Conservation (phyloP, 2,329 filamentous ascomycete species). For the Trichophaea hybrida region DNA sequence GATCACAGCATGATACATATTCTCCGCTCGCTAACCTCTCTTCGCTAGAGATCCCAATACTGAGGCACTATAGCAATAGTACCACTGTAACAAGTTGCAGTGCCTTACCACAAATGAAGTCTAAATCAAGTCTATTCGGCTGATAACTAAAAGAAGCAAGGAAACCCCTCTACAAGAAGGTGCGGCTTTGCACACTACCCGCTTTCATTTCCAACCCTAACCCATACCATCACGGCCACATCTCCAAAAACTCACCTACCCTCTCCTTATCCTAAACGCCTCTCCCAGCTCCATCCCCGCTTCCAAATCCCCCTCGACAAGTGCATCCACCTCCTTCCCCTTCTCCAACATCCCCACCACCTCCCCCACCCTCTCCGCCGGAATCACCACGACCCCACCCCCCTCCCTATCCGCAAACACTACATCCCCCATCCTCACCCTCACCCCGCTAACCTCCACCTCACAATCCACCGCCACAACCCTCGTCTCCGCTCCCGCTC, state of each 20-base stretch:
- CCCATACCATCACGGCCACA: neutral
- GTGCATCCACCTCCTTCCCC: constrained; percentile 38
- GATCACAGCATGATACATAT: too few relatives aligned
- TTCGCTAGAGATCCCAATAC: too few relatives aligned
- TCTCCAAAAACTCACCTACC: neutral
- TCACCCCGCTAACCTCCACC: constrained; percentile 31
- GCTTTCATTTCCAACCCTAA: too few relatives aligned
- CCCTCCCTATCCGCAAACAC: constrained; percentile 56
- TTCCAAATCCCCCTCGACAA: neutral
- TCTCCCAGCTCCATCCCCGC: neutral
- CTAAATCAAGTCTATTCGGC: too few relatives aligned
- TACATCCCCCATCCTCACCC: constrained; percentile 40
- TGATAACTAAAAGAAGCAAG: too few relatives aligned
- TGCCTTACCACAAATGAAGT: too few relatives aligned
- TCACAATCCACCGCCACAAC: constrained; percentile 40
- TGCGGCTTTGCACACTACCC: too few relatives aligned
- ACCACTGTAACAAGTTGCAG: too few relatives aligned
- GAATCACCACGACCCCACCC: constrained; percentile 51
- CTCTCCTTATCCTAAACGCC: neutral
- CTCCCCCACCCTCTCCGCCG: constrained; percentile 43
- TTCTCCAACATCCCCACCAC: constrained; percentile 47
- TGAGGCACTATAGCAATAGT: too few relatives aligned
- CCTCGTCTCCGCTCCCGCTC: constrained; percentile 42
- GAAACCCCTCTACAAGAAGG: too few relatives aligned
- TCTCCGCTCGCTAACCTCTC: too few relatives aligned